Base-by-base conservation (phyloP, 371 early-diverging fungal genomes). In the Circinella minor region DNA sequence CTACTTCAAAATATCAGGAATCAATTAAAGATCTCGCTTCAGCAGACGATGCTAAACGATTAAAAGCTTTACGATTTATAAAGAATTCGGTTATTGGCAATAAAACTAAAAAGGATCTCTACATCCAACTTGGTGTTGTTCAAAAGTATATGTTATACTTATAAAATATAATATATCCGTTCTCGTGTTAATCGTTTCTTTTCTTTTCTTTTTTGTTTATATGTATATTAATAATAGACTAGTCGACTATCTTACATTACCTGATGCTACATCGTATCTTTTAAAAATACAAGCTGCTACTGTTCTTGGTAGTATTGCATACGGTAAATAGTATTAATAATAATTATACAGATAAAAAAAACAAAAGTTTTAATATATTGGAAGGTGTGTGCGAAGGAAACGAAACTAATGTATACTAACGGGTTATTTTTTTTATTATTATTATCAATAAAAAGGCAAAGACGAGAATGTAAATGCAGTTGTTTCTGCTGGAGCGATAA, bases 41-140 rank as follows among this genome's bases (percentile, higher is more conserved):
- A 10, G 17, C 60, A 17, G 82, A 86, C 51, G 80, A 83, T 11
- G 39, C 71, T 14, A 86, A 84, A 39, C 85, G 84, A 48, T 71
- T 89, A 4, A 86, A 86, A 73, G 90, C 91, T 13, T 74, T 93
- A 27, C 90, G 92, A 36, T 90, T 90, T 74, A 93, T 96, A 68
- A 94, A 93, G 76, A 96, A 96, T 72, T 82, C 89, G 48, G 88
- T 94, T 70, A 96, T 96, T 76, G 96, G 96, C 64, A 94, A 94
- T 72, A 86, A 84, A 68, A 92, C 93, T 6, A 93, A 94, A 74
- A 95, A 95, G 78, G 90, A 88, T 67, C 81, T 91, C 15, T 95
- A 92, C 68, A 85, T 91, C 63, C 77, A 84, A 43, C 81, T 90
- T 17, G 91, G 90, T 46, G 83, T 93, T 38, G 83, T 92, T 61